Base-by-base conservation (phyloP, 345 rosid species). In the Eucalyptus tenuipes region DNA sequence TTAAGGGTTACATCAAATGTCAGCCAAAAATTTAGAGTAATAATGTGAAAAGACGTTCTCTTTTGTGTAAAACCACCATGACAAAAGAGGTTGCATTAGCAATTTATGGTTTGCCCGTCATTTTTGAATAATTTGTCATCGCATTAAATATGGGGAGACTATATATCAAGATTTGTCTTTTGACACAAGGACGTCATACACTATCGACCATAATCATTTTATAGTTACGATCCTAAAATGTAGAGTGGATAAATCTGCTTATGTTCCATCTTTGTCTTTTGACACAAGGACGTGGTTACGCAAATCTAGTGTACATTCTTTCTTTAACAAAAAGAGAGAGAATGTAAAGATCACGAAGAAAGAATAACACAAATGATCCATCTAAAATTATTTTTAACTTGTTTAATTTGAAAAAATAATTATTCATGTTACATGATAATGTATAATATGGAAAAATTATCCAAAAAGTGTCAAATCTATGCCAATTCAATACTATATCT, bases 391-490 rank as follows among this genome's bases (percentile, higher is more conserved):
- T 22, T 22, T 9, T 55, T 8, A 55, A 55, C 8, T 55, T 22
- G 0, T 55, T 55, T 4, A 22, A 55, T 55, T 22, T 22, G 12
- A 22, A 55, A 9, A 55, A 22, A 22, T 8, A 9, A 55, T 55
- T 55, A 55, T 22, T 55, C 61, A 22, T 4, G 27, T 55, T 8
- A 55, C 2, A 7, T 3, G 55, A 50, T 50, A 50, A 50, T 0
- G 0, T 52, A 52, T 24, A 52, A 52, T 52, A 7, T 18, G 55
- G 4, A 0, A 52, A 52, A 52, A 18, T 52, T 52, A 24, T 52
- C 4, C 4, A 6, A 5, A 49, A 49, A 49, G 14, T 0, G 18
- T 17, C 48, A 45, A 45, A 45, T 4, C 0, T 52, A 18, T 1
- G 4, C 24, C 0, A 52, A 52, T 52, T 52, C 4, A 52, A 52